These are phyloP conservation scores for Salvia hispanica DNA, from an alignment of 257 asterid species.

Conservation along the genomic window DNA sequence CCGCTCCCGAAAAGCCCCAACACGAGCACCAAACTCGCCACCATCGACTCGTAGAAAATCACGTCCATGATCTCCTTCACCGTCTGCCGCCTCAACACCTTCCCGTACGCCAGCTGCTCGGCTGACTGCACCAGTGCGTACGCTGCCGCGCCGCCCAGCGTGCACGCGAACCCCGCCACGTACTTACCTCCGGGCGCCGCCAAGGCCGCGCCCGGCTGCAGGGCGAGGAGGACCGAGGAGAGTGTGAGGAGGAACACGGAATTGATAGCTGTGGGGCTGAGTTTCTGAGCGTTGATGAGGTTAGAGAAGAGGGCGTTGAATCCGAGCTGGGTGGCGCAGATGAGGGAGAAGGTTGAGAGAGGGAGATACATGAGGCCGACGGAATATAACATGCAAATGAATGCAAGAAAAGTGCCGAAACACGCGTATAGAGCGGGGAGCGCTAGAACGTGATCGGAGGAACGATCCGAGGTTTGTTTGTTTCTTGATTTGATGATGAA, in stretches of 20 bases:
- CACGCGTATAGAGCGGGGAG: slow-evolving; percentile 19
- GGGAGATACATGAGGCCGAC: slow-evolving; percentile 47
- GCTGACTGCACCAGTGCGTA: slow-evolving; percentile 39
- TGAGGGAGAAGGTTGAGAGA: slow-evolving; percentile 42
- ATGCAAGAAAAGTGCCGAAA: slow-evolving; percentile 36
- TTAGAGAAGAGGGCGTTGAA: slow-evolving; percentile 52
- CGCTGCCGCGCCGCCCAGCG: slow-evolving; percentile 42
- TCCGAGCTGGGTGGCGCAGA: slow-evolving; percentile 45
- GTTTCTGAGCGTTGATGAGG: slow-evolving; percentile 43
- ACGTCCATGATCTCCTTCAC: slow-evolving; percentile 31
- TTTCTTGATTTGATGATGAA: slow-evolving; percentile 23
- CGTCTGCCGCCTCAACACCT: slow-evolving; percentile 30
- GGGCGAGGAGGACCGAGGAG: slow-evolving; percentile 34
- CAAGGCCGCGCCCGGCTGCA: slow-evolving; percentile 28
- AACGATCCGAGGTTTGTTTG: too few relatives aligned
- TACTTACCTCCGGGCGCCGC: slow-evolving; percentile 12
- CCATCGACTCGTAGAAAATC: slow-evolving; percentile 36
- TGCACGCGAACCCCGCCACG: slow-evolving; percentile 38
- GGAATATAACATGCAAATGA: slow-evolving; percentile 37
- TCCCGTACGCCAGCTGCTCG: slow-evolving; percentile 40
- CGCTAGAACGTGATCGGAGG: background rate
- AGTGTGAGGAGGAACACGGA: slow-evolving; percentile 46
- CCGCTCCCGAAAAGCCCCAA: slow-evolving; percentile 46
- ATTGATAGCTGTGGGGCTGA: slow-evolving; percentile 37
- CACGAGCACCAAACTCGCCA: slow-evolving; percentile 32